phyloP scores from a whole-genome alignment of 441 rosid genomes.

The Croton setiger region DNA sequence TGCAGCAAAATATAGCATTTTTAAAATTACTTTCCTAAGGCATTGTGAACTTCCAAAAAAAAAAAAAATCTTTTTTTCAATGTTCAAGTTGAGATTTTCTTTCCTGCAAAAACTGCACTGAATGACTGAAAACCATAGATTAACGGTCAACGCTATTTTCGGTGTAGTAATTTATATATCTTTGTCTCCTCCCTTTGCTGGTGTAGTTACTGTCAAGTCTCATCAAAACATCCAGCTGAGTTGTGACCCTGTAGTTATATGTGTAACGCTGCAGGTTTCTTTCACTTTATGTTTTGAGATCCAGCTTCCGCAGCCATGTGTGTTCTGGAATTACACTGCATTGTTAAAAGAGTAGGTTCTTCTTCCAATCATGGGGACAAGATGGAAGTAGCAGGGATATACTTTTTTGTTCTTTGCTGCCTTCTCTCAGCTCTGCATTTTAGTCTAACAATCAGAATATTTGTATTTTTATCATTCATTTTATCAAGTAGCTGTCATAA shows the following conservation, averaged over 20 bases:
- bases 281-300: constrained; percentile 7
- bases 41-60: neutral
- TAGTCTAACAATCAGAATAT: constrained; percentile 9
- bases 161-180: neutral
- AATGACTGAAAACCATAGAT: neutral
- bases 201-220: neutral
- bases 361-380: constrained; percentile 10
- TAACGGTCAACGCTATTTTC: neutral
- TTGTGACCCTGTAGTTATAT: constrained; percentile 9
- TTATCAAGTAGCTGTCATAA: constrained; percentile 13
- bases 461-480: constrained; percentile 23
- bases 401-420: constrained; percentile 29
- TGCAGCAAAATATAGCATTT: neutral
- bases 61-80: neutral
- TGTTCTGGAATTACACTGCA: constrained; percentile 14
- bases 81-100: neutral
- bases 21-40: neutral
- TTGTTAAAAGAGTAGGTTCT: neutral
- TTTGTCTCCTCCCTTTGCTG: neutral
- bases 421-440: constrained; percentile 12
- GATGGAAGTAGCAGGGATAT: constrained; percentile 26
- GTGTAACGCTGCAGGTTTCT: constrained; percentile 28
- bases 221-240: neutral
- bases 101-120: too few relatives aligned
- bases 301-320: constrained; percentile 23